Evolutionary conservation across 148 eudicot genomes (phyloP).

Genomic region (Hydrangea macrophylla): DNA sequence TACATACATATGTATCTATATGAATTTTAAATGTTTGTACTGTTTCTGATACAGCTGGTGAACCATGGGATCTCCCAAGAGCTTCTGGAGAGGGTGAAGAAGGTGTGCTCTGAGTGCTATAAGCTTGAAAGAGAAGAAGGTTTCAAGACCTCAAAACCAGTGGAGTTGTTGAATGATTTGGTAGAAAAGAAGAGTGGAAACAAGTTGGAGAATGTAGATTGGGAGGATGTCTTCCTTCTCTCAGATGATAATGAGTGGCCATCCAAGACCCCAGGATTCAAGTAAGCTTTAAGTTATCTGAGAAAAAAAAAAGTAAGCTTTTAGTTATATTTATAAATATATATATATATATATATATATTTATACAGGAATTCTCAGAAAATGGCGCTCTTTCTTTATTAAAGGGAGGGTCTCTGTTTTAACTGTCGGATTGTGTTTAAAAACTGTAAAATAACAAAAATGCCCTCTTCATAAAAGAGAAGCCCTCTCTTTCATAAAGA

Average conservation of each 20-base stretch:
- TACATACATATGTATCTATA: too few relatives aligned
- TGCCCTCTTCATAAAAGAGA: too few relatives aligned
- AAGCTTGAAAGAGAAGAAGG: conserved; percentile 65
- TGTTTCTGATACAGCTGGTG: conserved; percentile 48
- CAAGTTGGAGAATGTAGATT: conserved; percentile 62
- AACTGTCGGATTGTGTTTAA: too few relatives aligned
- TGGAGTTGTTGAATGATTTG: conserved; percentile 57
- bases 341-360: too few relatives aligned
- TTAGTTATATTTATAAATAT: too few relatives aligned
- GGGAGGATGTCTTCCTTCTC: conserved; percentile 87
- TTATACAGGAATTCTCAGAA: too few relatives aligned
- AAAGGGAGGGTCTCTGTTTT: too few relatives aligned
- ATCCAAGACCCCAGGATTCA: conserved; percentile 55
- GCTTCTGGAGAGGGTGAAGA: conserved; percentile 81
- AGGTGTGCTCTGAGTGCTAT: conserved; percentile 54
- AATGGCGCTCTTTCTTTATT: too few relatives aligned
- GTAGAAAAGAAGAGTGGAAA: conserved; percentile 39
- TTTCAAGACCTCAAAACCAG: conserved; percentile 54
- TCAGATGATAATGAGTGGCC: conserved; percentile 78
- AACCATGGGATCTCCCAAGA: conserved; percentile 87
- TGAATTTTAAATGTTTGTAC: not conserved
- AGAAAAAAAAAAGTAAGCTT: too few relatives aligned
- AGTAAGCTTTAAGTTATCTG: too few relatives aligned
- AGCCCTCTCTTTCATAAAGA: too few relatives aligned
- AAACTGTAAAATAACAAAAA: too few relatives aligned